Base-by-base conservation (phyloP, 2,329 filamentous ascomycete genomes). In the Penicillium sp. region DNA sequence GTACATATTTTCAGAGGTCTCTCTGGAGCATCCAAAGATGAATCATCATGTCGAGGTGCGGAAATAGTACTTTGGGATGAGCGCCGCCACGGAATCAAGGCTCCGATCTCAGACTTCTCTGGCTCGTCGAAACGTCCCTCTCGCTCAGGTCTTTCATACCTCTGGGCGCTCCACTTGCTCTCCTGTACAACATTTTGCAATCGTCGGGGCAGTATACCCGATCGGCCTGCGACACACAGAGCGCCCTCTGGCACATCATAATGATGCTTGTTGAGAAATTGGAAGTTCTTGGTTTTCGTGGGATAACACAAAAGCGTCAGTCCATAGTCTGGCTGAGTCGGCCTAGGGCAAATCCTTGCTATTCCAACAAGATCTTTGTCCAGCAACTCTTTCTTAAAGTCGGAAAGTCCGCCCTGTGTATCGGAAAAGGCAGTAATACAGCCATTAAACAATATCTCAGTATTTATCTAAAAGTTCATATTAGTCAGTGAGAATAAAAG, bases 381-480 rank as follows among this genome's bases (percentile, higher is more conserved):
- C 3, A 59, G 59, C 18, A 76, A 63, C 16, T 63, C 57, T 18
- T 69, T 56, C 12, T 66, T 65, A 49, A 72, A 60, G 3, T 55
- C 55, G 40, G 64, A 64, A 11, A 75, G 43, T 2, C 52, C 52
- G 9, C 59, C 24, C 30, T 68, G 63, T 3, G 66, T 71, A 46
- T 74, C 68, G 16, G 63, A 45, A 56, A 65, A 76, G 0, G 68
- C 68, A 55, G 70, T 63, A 24, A 74, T 60, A 66, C 68, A 75
- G 35, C 67, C 68, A 52, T 65, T 71, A 38, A 63, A 63, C 48
- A 52, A 59, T 28, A 58, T 61, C 3, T 30, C 14, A 46, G 67
- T 65, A 9, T 42, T 18, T 12, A 24, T 50, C 57, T 61, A 45
- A 9, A 20, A 43, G 38, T 30, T 38, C 21, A 35, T 24, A 7